phyloP scores from a whole-genome alignment of 2,329 filamentous ascomycete species.

The Ascochyta lentis region DNA sequence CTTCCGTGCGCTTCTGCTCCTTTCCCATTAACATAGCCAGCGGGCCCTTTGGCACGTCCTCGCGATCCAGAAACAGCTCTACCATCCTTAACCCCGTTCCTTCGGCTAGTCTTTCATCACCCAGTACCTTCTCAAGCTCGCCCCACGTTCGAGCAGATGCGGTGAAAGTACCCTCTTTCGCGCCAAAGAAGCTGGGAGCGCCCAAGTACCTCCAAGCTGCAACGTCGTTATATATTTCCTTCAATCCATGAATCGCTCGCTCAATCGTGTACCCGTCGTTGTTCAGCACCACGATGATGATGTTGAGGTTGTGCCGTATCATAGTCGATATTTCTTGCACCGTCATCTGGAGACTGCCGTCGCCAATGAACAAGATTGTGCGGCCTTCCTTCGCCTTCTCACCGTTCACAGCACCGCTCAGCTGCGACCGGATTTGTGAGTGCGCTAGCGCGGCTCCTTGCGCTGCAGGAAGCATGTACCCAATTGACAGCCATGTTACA shows the following conservation, averaged over 20 bases:
- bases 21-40: slow-evolving; percentile 15
- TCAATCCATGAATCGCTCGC: slow-evolving; percentile 47
- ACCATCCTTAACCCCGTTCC: slow-evolving; percentile 52
- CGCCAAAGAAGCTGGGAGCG: slow-evolving; percentile 30
- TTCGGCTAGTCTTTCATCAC: slow-evolving; percentile 44
- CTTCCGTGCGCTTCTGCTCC: slow-evolving; percentile 7
- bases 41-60: slow-evolving; percentile 21
- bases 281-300: slow-evolving; percentile 47
- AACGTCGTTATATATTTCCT: slow-evolving; percentile 32
- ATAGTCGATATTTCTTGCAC: slow-evolving; percentile 49
- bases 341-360: slow-evolving; percentile 50
- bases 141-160: slow-evolving; percentile 53
- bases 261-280: slow-evolving; percentile 52
- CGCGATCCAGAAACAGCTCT: slow-evolving; percentile 50
- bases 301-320: slow-evolving; percentile 41
- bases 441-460: slow-evolving; percentile 59
- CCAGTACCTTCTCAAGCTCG: slow-evolving; percentile 53
- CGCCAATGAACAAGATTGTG: slow-evolving; percentile 45
- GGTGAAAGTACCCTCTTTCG: slow-evolving; percentile 16
- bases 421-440: slow-evolving; percentile 6
- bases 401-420: slow-evolving; percentile 8
- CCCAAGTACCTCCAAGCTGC: slow-evolving; percentile 27
- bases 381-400: slow-evolving; percentile 21
- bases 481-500: slow-evolving; percentile 55
- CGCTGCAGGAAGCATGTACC: slow-evolving; percentile 65